A percentile compares a stretch with the other conserved stretches of the same genome.
Evolutionary conservation across 768 basidiomycete species (phyloP).

Genomic region (Lyophyllum shimeji): DNA sequence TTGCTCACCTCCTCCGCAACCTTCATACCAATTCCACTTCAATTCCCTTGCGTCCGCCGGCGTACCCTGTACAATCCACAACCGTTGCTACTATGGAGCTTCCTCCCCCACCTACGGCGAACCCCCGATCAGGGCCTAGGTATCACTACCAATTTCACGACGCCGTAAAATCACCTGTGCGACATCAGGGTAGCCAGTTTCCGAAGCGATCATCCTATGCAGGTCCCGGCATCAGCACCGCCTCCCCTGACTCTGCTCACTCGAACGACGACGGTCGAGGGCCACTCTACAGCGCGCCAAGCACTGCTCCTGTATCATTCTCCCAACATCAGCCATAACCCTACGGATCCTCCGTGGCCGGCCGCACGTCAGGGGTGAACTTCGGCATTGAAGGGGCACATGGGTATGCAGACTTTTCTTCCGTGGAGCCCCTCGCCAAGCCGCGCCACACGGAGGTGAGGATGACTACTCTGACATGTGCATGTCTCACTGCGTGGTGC

Average conservation of each 20-base stretch:
- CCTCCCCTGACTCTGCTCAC: constrained; percentile 13
- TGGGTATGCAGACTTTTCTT: constrained; percentile 8
- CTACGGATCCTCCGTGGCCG: constrained; percentile 1
- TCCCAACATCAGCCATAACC: constrained; percentile 8
- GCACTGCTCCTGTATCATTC: constrained; percentile 12
- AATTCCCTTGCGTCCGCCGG: constrained; percentile 34
- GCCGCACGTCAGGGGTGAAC: constrained; percentile 1
- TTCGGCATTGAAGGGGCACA: constrained; percentile 7
- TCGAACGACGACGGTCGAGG: constrained; percentile 15
- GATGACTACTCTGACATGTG: constrained; percentile 21
- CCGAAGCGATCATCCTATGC: constrained; percentile 26
- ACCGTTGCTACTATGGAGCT: constrained; percentile 35
- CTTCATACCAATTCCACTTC: constrained; percentile 34
- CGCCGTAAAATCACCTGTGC: constrained; percentile 14
- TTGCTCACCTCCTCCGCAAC: constrained; percentile 53
- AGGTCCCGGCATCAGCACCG: constrained; percentile 5
- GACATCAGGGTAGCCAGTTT: constrained; percentile 15
- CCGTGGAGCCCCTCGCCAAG: constrained; percentile 7
- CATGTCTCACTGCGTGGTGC: constrained; percentile 25
- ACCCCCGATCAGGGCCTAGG: constrained; percentile 24
- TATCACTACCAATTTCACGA: constrained; percentile 28
- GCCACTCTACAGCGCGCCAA: constrained; percentile 23
- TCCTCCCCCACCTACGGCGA: constrained; percentile 37
- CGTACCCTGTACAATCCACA: constrained; percentile 28
- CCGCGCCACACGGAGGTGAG: constrained; percentile 9